Base-by-base conservation (phyloP, 352 stramenopile genomes). In the Pythium coloratum region DNA sequence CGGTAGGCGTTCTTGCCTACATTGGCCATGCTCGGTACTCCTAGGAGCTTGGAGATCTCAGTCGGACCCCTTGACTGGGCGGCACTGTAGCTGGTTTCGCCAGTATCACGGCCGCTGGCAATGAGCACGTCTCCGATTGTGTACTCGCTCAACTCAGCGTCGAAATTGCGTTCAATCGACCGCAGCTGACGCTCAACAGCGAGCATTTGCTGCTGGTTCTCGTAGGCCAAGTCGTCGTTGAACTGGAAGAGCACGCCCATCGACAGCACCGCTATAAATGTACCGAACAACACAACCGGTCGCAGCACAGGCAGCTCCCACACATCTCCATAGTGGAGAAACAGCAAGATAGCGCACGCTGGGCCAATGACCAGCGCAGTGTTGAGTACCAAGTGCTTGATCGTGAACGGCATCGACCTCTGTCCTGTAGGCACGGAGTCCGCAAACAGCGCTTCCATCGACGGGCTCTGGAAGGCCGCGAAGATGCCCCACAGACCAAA, bases 401-500 rank as follows among this genome's bases (percentile, higher is more conserved):
- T 63, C 16, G 77, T 96, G 72, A 96, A 96, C 18, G 84, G 88
- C 9, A 82, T 70, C 2, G 83, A 93, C 34, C 90, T 72, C 62
- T 90, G 72, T 0, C 86, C 84, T 2, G 78, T 50, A 8, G 82
- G 81, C 33, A 96, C 77, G 0, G 88, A 96, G 65, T 97, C 90
- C 8, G 88, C 86, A 55, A 97, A 95, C 0, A 97, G 66, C 2
- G 91, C 89, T 49, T 95, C 85, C 59, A 90, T 74, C 0, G 85
- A 76, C 3, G 90, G 88, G 63, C 84, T 85, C 38, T 90, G 80
- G 49, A 96, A 77, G 5, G 89, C 86, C 24, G 76, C 71, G 67
- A 94, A 95, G n/a, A 80, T 59, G 18, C 91, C 91, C 86, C 89
- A 97, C 3, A 96, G 55, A 6, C 62, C 78, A 64, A 96, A 92